Evolutionary conservation across 1,139 yeast genomes (phyloP).

Genomic region (Candida anutae): DNA sequence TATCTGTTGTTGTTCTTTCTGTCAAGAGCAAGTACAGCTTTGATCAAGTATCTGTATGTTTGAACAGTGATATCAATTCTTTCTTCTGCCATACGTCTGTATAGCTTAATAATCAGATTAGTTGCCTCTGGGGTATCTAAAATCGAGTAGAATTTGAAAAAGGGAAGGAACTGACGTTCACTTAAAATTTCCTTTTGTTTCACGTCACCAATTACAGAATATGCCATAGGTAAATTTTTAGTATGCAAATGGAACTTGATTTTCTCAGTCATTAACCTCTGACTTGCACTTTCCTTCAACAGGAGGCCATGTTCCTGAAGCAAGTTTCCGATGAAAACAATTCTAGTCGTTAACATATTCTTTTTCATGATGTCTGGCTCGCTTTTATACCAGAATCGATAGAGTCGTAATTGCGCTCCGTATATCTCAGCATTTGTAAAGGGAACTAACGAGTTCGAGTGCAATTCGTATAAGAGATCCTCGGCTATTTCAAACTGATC

Average conservation of each 20-base stretch:
- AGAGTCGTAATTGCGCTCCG: constrained; percentile 24
- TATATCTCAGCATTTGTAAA: constrained; percentile 22
- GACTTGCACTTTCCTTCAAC: constrained; percentile 4
- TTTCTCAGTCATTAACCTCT: constrained; percentile 16
- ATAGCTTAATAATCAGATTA: constrained; percentile 25
- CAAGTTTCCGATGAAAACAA: constrained; percentile 7
- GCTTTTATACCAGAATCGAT: constrained; percentile 19
- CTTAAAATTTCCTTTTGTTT: constrained; percentile 9
- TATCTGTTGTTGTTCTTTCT: constrained; percentile 15
- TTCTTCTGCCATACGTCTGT: constrained; percentile 30
- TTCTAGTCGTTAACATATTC: constrained; percentile 4
- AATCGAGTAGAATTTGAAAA: constrained; percentile 17
- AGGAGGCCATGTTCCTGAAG: too few species aligned
- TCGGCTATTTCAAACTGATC: constrained; percentile 30
- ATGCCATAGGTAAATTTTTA: constrained; percentile 12
- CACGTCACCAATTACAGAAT: constrained; percentile 9
- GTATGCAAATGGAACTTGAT: constrained; percentile 15
- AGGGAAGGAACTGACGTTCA: constrained; percentile 24
- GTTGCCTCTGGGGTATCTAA: constrained; percentile 19
- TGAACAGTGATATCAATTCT: constrained; percentile 24
- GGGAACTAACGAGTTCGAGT: constrained; percentile 20
- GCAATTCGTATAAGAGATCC: constrained; percentile 21
- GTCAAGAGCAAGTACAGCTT: constrained; percentile 35
- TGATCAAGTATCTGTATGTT: constrained; percentile 33
- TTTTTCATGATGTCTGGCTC: constrained; percentile 4